A percentile compares a stretch with the other conserved stretches of the same genome.
Evolutionary conservation across 345 rosid genomes (phyloP).

Genomic region (Salix koriyanagi): DNA sequence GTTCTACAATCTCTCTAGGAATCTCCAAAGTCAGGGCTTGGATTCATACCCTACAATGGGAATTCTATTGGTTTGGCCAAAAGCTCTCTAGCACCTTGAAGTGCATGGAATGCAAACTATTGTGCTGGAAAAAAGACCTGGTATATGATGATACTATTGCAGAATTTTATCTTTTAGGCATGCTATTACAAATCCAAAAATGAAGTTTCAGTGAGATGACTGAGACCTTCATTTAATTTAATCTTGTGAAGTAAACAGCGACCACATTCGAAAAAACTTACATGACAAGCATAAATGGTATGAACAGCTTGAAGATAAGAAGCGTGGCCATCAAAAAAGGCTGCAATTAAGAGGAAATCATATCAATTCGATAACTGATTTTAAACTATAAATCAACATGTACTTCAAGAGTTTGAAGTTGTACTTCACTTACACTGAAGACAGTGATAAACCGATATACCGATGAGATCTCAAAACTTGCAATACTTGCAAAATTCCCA

Average conservation of each 20-base stretch:
- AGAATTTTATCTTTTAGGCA: background rate
- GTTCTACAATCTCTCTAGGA: no score
- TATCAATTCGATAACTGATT: conserved; percentile 11
- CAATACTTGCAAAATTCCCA: conserved; percentile 96
- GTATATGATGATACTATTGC: background rate
- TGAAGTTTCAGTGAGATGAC: background rate
- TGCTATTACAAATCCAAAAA: background rate
- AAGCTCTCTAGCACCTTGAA: no score
- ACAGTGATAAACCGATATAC: conserved; percentile 89
- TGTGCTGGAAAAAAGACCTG: no score
- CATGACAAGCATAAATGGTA: conserved; percentile 96
- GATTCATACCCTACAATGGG: no score
- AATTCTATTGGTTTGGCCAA: no score
- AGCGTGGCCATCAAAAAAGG: conserved; percentile 96
- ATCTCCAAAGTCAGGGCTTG: no score
- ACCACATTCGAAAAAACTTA: conserved; percentile 27
- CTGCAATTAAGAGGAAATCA: conserved; percentile 37
- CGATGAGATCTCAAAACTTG: conserved; percentile 97
- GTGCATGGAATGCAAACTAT: no score
- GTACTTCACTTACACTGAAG: conserved; percentile 73
- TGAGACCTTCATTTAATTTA: background rate
- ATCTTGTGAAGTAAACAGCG: background rate
- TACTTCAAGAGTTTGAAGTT: background rate
- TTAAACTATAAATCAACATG: conserved; percentile 7
- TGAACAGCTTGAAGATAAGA: conserved; percentile 88